A percentile compares a stretch with the other conserved stretches of the same genome.
These are phyloP conservation scores for Alternaria brassicae DNA, from an alignment of 2,329 filamentous ascomycete genomes.

Conservation along the genomic window DNA sequence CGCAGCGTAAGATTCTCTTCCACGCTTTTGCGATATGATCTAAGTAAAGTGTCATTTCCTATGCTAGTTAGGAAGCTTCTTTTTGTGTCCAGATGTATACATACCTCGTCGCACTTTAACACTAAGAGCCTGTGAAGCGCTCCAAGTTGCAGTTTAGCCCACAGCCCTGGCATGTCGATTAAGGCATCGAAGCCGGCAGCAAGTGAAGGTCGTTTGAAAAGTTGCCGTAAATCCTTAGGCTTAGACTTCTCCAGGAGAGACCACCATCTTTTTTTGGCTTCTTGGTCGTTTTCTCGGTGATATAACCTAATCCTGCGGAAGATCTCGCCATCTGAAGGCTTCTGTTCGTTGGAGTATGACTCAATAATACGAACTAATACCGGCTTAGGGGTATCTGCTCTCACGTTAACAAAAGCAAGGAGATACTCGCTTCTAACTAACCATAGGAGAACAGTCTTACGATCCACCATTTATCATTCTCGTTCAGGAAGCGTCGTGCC, in stretches of 20 bases:
- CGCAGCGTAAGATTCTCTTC: constrained; percentile 15
- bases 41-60: constrained; percentile 28
- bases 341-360: constrained; percentile 23
- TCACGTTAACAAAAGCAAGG: background rate
- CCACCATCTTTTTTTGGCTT: constrained; percentile 24
- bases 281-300: constrained; percentile 12
- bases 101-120: constrained; percentile 30
- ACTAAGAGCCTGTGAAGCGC: constrained; percentile 29
- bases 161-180: constrained; percentile 29
- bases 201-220: constrained; percentile 19
- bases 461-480: constrained; percentile 33
- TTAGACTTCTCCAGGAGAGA: constrained; percentile 26
- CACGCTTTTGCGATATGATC: constrained; percentile 14
- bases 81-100: background rate
- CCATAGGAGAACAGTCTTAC: constrained; percentile 27
- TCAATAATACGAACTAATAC: constrained; percentile 20
- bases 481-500: constrained; percentile 19
- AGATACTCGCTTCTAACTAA: constrained; percentile 7
- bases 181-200: constrained; percentile 22
- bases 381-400: constrained; percentile 13
- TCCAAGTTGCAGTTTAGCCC: constrained; percentile 26
- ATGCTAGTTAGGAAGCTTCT: constrained; percentile 4
- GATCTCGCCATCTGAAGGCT: constrained; percentile 25
- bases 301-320: constrained; percentile 30
- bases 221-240: constrained; percentile 24